phyloP scores from a whole-genome alignment of 2,329 filamentous ascomycete genomes.

The Zymoseptoria brevis region DNA sequence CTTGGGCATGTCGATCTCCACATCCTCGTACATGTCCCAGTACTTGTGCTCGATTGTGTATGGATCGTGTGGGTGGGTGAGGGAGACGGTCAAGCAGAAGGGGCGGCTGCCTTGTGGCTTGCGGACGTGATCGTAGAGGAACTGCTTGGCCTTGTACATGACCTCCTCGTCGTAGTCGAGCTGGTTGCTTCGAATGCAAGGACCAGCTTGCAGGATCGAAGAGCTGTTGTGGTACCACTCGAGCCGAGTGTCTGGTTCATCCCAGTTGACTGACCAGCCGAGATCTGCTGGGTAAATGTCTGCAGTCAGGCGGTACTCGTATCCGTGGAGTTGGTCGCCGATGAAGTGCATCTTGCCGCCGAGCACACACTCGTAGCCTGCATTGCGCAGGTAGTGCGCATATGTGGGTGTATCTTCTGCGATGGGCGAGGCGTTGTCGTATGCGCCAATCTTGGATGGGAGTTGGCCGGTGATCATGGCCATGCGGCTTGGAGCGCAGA shows the following conservation, averaged over 20 bases:
- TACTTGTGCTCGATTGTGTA: slow-evolving; percentile 92
- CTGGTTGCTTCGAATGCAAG: slow-evolving; percentile 86
- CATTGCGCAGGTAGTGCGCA: slow-evolving; percentile 77
- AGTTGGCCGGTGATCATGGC: slow-evolving; percentile 89
- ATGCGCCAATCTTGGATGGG: slow-evolving; percentile 84
- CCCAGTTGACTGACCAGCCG: slow-evolving; percentile 94
- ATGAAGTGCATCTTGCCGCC: slow-evolving; percentile 98
- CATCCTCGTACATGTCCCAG: slow-evolving; percentile 84
- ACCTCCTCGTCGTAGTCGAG: slow-evolving; percentile 94
- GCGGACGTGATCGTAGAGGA: slow-evolving; percentile 84
- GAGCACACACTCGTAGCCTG: slow-evolving; percentile 82
- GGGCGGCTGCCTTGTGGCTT: slow-evolving; percentile 64
- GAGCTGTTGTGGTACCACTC: slow-evolving; percentile 98
- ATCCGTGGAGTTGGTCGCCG: slow-evolving; percentile 88
- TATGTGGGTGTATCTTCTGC: slow-evolving; percentile 81
- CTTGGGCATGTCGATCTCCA: slow-evolving; percentile 77
- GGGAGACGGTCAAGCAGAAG: slow-evolving; percentile 82
- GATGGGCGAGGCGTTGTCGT: slow-evolving; percentile 83
- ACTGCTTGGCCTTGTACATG: slow-evolving; percentile 84
- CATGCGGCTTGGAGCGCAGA: slow-evolving; percentile 88
- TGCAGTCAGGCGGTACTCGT: slow-evolving; percentile 84
- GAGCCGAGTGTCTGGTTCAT: slow-evolving; percentile 71
- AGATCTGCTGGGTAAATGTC: slow-evolving; percentile 94
- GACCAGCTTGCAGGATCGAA: slow-evolving; percentile 82
- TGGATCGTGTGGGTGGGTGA: slow-evolving; percentile 90